Evolutionary conservation across 225 moss, liverwort and hornwort species (phyloP).

Genomic region (Asterella californica): DNA sequence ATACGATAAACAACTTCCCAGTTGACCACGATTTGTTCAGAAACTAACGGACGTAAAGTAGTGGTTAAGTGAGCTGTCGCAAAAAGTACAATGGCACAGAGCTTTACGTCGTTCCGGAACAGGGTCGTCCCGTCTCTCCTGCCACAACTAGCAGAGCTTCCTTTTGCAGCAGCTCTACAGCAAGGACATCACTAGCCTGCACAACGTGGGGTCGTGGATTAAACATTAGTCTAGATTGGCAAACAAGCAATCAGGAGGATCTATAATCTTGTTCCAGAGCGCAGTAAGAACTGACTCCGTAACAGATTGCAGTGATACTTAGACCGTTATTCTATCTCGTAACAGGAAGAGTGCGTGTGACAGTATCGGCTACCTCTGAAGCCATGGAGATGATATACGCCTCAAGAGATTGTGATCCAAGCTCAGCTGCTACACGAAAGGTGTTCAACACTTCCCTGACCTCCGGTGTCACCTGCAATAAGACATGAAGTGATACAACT

Average conservation of each 20-base stretch:
- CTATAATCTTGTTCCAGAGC: not conserved
- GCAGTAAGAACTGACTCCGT: not conserved
- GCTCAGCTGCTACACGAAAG: slow-evolving; percentile 70
- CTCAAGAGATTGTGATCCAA: slow-evolving; percentile 75
- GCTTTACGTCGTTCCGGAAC: slow-evolving; percentile 45
- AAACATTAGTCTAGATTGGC: not conserved
- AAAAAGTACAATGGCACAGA: not conserved
- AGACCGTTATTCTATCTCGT: not conserved
- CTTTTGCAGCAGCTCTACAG: slow-evolving; percentile 77
- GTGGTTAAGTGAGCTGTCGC: not conserved
- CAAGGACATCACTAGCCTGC: slow-evolving; percentile 76
- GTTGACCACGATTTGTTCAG: not conserved
- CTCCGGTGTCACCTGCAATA: slow-evolving; percentile 52
- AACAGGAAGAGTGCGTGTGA: too few relatives aligned
- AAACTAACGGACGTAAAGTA: not conserved
- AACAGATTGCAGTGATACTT: not conserved
- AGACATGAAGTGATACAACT: not conserved
- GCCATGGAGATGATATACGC: slow-evolving; percentile 94
- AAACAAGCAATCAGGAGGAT: not conserved
- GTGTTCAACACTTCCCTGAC: slow-evolving; percentile 76
- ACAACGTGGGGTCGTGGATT: not conserved
- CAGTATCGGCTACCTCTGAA: slow-evolving; percentile 39
- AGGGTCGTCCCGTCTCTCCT: slow-evolving; percentile 69
- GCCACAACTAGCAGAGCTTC: slow-evolving; percentile 74
- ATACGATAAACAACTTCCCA: not conserved